Percentiles rank a stretch among this genome's conserved stretches.
Conservation (phyloP, 176 grass and related monocot species). For the Tillandsia fasciculata region DNA sequence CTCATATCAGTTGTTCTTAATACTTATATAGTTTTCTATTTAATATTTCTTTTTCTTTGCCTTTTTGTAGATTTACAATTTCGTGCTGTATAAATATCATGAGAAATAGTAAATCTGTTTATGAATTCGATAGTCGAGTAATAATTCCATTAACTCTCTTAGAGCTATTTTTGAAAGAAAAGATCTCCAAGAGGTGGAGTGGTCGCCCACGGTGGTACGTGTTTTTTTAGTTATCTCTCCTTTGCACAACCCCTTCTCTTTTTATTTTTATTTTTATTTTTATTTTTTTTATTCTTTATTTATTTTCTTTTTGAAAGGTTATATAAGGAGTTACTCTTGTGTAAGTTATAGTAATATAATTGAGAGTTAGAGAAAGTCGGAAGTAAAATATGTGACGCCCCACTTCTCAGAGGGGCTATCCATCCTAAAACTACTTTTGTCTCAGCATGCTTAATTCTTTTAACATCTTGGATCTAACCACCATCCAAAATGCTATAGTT, state of each 20-base stretch:
- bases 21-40: conserved; percentile 1
- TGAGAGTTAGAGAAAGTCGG: no score
- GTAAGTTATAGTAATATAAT: no score
- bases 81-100: not conserved
- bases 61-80: no score
- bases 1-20: conserved; percentile 3
- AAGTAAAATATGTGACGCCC: no score
- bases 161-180: conserved; percentile 53
- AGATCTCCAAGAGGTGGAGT: conserved; percentile 30
- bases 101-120: conserved; percentile 1
- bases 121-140: not conserved
- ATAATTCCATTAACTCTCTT: conserved; percentile 5
- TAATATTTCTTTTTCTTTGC: not conserved
- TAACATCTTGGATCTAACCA: no score
- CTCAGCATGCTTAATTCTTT: no score
- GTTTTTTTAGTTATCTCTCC: not conserved
- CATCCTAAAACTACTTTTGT: no score
- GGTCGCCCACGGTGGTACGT: conserved; percentile 45
- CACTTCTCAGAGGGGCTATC: no score
- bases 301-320: no score
- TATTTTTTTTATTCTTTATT: not conserved
- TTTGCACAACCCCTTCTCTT: not conserved
- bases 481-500: no score
- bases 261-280: not conserved
- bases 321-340: no score